Conservation (phyloP, 1,284 basidiomycete species). For the Gomphus bonarii region DNA sequence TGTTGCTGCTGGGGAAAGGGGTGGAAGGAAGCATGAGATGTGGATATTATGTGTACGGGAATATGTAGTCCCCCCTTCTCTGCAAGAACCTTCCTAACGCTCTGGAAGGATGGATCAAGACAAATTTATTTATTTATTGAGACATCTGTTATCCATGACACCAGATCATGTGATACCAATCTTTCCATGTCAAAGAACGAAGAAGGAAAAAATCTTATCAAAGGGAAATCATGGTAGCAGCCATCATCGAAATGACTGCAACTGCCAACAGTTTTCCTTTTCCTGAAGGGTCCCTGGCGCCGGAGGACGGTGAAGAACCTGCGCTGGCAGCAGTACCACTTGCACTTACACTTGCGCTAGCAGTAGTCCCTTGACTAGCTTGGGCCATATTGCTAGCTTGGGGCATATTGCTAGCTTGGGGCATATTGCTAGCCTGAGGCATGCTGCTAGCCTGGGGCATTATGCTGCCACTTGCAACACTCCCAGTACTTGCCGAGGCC, state of each 20-base stretch:
- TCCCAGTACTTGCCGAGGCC: neutral
- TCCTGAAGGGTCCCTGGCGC: neutral
- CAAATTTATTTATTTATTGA: neutral
- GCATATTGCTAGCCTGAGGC: too few species aligned
- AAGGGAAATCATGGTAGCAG: neutral
- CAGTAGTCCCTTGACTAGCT: neutral
- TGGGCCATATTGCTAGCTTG: too few species aligned
- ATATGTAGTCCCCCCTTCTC: too few species aligned
- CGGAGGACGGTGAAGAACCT: neutral
- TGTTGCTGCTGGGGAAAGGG: too few species aligned
- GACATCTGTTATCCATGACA: neutral
- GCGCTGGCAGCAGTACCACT: neutral
- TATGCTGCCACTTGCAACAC: neutral
- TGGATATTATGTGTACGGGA: too few species aligned
- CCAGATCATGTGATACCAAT: neutral
- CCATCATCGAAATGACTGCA: neutral
- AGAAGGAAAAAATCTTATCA: neutral
- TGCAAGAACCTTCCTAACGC: too few species aligned
- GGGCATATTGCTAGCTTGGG: too few species aligned
- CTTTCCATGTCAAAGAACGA: neutral
- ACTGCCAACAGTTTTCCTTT: neutral
- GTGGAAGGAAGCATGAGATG: too few species aligned
- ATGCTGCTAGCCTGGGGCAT: too few species aligned
- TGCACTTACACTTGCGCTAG: neutral
- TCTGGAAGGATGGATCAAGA: too few species aligned